phyloP scores from a whole-genome alignment of 345 rosid species.

The Brassica carinata region DNA sequence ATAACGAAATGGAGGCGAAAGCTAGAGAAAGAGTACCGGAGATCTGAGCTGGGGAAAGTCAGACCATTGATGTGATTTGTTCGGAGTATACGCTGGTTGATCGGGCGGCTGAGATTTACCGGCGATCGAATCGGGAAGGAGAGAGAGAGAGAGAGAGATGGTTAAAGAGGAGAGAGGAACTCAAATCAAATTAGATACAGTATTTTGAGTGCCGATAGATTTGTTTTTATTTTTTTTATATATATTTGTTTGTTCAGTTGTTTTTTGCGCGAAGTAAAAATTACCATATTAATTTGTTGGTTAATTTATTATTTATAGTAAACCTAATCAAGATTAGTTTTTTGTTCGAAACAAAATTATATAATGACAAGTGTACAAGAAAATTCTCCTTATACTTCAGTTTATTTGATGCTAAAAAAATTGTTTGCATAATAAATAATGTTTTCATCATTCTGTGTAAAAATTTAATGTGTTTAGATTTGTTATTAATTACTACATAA shows the following conservation, averaged over 20 bases:
- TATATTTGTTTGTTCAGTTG: not conserved
- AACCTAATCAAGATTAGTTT: not conserved
- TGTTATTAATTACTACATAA: too few species aligned
- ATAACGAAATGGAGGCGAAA: not conserved
- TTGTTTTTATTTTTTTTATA: not conserved
- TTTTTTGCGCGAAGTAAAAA: not conserved
- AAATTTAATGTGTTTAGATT: too few species aligned
- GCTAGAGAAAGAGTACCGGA: constrained; percentile 13
- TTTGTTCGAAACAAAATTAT: not conserved
- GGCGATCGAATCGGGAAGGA: not conserved
- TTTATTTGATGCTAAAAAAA: too few species aligned
- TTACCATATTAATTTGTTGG: not conserved
- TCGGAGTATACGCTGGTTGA: not conserved
- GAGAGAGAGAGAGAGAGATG: not conserved
- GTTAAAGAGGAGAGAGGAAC: not conserved
- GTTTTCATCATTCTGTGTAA: too few species aligned
- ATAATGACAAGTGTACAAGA: too few species aligned
- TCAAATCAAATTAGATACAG: not conserved
- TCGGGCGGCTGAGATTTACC: not conserved
- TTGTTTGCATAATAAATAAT: too few species aligned
- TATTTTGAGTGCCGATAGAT: not conserved
- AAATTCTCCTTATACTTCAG: too few species aligned
- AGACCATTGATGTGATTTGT: not conserved
- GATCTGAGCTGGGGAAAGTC: not conserved
- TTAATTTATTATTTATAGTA: not conserved